Conservation (phyloP, 371 early-diverging fungal genomes). For the Sporodiniella umbellata region DNA sequence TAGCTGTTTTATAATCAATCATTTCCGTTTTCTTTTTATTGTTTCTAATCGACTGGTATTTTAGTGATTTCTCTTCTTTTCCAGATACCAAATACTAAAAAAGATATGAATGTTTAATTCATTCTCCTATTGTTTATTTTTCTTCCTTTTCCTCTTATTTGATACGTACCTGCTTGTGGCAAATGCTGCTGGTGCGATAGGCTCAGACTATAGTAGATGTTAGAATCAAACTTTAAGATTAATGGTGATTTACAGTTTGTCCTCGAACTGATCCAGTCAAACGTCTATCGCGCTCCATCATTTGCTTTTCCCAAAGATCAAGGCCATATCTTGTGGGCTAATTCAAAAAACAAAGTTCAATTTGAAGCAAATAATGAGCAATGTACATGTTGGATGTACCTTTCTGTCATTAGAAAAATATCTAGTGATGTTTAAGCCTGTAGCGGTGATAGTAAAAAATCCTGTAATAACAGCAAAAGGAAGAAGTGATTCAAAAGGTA, state of each 20-base stretch:
- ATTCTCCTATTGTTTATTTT: no score
- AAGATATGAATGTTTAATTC: not conserved
- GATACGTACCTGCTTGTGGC: slow-evolving; percentile 51
- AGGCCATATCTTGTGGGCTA: slow-evolving; percentile 26
- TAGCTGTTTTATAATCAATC: not conserved
- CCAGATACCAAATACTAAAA: slow-evolving; percentile 48
- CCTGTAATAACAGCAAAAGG: slow-evolving; percentile 46
- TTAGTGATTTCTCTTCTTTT: slow-evolving; percentile 38
- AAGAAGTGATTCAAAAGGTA: slow-evolving; percentile 49
- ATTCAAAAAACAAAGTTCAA: no score
- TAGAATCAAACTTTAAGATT: not conserved
- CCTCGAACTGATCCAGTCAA: slow-evolving; percentile 48
- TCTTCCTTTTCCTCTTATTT: not conserved
- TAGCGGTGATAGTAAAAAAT: slow-evolving; percentile 36
- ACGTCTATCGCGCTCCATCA: slow-evolving; percentile 58
- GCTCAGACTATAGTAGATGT: slow-evolving; percentile 22
- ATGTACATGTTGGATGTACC: slow-evolving; percentile 15
- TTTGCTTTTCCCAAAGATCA: slow-evolving; percentile 48
- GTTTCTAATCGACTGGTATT: not conserved
- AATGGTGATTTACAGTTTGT: slow-evolving; percentile 35
- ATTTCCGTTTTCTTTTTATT: not conserved
- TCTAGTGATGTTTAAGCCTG: slow-evolving; percentile 35
- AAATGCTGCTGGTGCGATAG: slow-evolving; percentile 41
- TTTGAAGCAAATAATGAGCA: no score
- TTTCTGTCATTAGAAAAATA: slow-evolving; percentile 43